These are phyloP conservation scores for Daldinia loculata DNA, from an alignment of 495 filamentous ascomycete genomes.

Conservation along the genomic window DNA sequence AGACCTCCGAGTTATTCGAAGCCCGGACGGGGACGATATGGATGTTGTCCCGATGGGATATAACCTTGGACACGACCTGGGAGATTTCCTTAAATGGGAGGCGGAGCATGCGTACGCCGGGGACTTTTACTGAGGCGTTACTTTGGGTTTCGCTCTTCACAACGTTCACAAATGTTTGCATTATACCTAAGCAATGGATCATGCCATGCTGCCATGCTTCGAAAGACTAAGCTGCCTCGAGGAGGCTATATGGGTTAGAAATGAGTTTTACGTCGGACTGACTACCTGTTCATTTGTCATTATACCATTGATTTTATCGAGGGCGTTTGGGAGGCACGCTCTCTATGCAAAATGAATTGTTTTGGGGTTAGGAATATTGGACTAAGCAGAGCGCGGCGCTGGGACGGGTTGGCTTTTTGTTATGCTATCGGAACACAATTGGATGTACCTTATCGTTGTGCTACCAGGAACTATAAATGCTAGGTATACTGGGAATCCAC, in stretches of 20 bases:
- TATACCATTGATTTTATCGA: slow-evolving; percentile 31
- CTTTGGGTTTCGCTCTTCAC: slow-evolving; percentile 11
- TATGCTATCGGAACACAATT: slow-evolving; percentile 3
- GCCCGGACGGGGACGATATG: slow-evolving; percentile 51
- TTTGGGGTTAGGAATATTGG: not conserved
- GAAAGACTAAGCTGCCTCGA: not conserved
- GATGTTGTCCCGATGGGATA: slow-evolving; percentile 62
- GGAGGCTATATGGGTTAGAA: slow-evolving; percentile 1
- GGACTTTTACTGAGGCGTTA: slow-evolving; percentile 37
- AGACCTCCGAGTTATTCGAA: slow-evolving; percentile 53
- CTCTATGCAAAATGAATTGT: slow-evolving; percentile 18
- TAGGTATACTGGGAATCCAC: slow-evolving; percentile 5
- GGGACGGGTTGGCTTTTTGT: slow-evolving; percentile 1
- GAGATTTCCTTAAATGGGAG: slow-evolving; percentile 62
- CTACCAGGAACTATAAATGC: slow-evolving; percentile 5
- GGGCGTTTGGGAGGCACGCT: slow-evolving; percentile 27
- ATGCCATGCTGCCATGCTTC: slow-evolving; percentile 9
- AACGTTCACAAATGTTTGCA: not conserved
- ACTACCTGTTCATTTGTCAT: slow-evolving; percentile 19
- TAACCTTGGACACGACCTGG: slow-evolving; percentile 62
- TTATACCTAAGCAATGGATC: slow-evolving; percentile 3
- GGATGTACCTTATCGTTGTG: slow-evolving; percentile 4
- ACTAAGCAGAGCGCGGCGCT: slow-evolving; percentile 30
- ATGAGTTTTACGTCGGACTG: slow-evolving; percentile 19
- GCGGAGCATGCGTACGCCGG: slow-evolving; percentile 51